A percentile compares a stretch with the other conserved stretches of the same genome.
phyloP scores from a whole-genome alignment of 2,329 filamentous ascomycete genomes.

The Tetracladium maxilliforme region DNA sequence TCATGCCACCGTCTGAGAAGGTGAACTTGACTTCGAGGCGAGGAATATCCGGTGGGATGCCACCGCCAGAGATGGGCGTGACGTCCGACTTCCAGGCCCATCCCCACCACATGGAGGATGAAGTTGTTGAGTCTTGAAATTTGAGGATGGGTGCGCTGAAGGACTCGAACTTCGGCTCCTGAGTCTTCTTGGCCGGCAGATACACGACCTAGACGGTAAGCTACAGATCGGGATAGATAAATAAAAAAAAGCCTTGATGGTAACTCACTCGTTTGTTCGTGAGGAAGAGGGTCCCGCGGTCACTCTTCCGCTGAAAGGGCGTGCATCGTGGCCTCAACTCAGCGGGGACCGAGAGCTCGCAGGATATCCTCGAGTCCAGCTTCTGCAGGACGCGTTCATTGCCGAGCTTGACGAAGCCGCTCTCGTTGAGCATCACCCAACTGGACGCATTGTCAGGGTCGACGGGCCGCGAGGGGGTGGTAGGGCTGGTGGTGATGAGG shows the following conservation, averaged over 20 bases:
- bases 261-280: conserved; percentile 67
- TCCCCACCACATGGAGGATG: conserved; percentile 81
- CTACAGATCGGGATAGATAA: conserved; percentile 4
- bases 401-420: conserved; percentile 68
- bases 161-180: conserved; percentile 52
- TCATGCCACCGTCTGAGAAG: conserved; percentile 92
- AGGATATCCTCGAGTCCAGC: conserved; percentile 63
- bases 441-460: conserved; percentile 22
- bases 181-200: conserved; percentile 56
- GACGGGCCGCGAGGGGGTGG: conserved; percentile 9
- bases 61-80: conserved; percentile 69
- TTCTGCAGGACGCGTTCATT: conserved; percentile 72
- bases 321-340: conserved; percentile 45
- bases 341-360: conserved; percentile 55
- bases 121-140: conserved; percentile 72
- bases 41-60: conserved; percentile 59
- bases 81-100: conserved; percentile 79
- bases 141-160: conserved; percentile 84
- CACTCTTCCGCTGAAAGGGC: conserved; percentile 55
- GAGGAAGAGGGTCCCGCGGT: conserved; percentile 62
- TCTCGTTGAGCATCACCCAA: conserved; percentile 77
- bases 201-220: conserved; percentile 57
- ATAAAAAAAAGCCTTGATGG: conserved; percentile 8
- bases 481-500: conserved; percentile 5
- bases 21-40: conserved; percentile 71